Percentiles rank a stretch among this genome's conserved stretches.
Evolutionary conservation across 768 basidiomycete genomes (phyloP).

Genomic region (Sporobolomyces pararoseus): DNA sequence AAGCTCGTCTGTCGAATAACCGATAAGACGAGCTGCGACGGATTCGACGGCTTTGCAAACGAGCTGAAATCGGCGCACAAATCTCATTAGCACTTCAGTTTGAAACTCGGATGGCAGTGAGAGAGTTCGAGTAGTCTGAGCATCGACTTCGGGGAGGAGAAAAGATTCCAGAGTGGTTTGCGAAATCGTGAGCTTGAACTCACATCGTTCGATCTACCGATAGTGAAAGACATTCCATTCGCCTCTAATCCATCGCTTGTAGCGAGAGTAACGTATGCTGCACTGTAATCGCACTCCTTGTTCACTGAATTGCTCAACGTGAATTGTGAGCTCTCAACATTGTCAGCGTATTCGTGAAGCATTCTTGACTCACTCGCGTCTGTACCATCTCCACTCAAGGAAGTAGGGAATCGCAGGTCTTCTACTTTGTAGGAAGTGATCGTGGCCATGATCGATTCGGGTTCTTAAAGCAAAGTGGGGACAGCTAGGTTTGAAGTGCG

Average conservation of each 20-base stretch:
- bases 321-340: no score
- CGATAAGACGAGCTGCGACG: slow-evolving; percentile 75
- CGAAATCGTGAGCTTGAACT: background rate
- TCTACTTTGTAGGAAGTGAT: slow-evolving; percentile 31
- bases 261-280: slow-evolving; percentile 76
- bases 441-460: background rate
- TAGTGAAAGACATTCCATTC: slow-evolving; percentile 84
- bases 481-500: background rate
- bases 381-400: slow-evolving; percentile 33
- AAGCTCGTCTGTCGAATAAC: slow-evolving; percentile 72
- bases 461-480: background rate
- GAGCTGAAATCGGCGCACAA: background rate
- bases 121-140: background rate
- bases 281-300: slow-evolving; percentile 91
- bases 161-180: background rate
- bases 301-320: slow-evolving; percentile 57
- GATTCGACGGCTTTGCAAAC: slow-evolving; percentile 51
- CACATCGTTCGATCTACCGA: slow-evolving; percentile 87
- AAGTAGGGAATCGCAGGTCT: slow-evolving; percentile 41
- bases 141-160: no score
- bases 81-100: background rate
- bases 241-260: slow-evolving; percentile 54
- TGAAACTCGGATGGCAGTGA: background rate
- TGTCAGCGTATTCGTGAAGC: no score
- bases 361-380: slow-evolving; percentile 36